Base-by-base conservation (phyloP, 257 asterid species). In the Nyctanthes arbortristis region DNA sequence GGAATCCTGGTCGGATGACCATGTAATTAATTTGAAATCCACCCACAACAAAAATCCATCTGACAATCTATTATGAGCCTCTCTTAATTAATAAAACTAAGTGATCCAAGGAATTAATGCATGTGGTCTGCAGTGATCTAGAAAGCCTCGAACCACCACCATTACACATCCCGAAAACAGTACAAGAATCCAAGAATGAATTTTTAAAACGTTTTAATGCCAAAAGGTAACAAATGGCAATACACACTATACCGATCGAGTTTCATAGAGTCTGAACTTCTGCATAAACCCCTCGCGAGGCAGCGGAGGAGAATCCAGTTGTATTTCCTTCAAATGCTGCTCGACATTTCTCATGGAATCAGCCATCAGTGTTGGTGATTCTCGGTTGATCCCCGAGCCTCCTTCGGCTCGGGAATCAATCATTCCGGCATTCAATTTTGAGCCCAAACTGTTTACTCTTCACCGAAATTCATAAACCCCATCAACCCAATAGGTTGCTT, bases 201-300 rank as follows among this genome's bases (percentile, higher is more conserved):
- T 16, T 40, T 14, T 40, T 8, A 49, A 20, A 49, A 18, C 29
- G 20, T 6, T 49, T 18, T 20, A 49, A 16, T 55, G 62, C 34
- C 59, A 13, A 28, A 30, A 69, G 20, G 14, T 6, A 62, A 47
- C 69, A 45, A 74, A 16, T 1, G 39, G 16, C 28, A 54, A 61
- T 7, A 60, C 67, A 27, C 27, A 43, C 28, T 14, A 63, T 84
- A 88, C 95, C 91, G 95, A 83, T 77, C 72, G 79, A 68, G 95
- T 88, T 74, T 81, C 82, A 49, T 88, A 88, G 36, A 88, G 87
- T 63, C 91, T 83, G 75, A 83, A 88, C 75, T 88, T 88, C 81
- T 85, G 84, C 88, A 88, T 78, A 71, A 74, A 68, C 36, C 83
- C 86, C 62, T 65, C 81, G 2, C 66, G 69, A 20, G 66, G 68